These are phyloP conservation scores for Aspergillus nanangensis DNA, from an alignment of 495 filamentous ascomycete genomes.

Conservation along the genomic window DNA sequence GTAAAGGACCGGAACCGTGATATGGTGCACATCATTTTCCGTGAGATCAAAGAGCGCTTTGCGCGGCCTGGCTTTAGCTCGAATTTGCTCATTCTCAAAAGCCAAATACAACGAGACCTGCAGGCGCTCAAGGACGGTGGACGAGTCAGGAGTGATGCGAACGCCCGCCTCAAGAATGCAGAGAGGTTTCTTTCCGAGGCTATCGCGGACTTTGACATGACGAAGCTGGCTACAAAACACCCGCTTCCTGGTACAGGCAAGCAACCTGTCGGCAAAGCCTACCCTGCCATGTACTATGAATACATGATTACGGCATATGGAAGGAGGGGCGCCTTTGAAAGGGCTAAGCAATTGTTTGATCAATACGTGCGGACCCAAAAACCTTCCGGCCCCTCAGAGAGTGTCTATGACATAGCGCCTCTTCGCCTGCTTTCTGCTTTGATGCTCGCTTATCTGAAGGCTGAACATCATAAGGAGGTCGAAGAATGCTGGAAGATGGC, in stretches of 20 bases:
- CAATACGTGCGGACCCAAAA: slow-evolving; percentile 36
- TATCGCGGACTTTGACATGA: slow-evolving; percentile 23
- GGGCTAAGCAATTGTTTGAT: slow-evolving; percentile 53
- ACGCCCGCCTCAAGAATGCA: slow-evolving; percentile 25
- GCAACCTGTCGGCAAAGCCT: slow-evolving; percentile 25
- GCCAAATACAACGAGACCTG: slow-evolving; percentile 31
- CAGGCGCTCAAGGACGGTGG: slow-evolving; percentile 8
- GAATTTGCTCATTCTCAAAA: slow-evolving; percentile 42
- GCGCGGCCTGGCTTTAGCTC: slow-evolving; percentile 36
- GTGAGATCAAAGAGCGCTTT: slow-evolving; percentile 48
- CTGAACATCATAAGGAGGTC: slow-evolving; percentile 53
- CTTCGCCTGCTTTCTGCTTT: slow-evolving; percentile 57
- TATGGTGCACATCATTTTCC: slow-evolving; percentile 49
- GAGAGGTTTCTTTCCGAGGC: slow-evolving; percentile 32
- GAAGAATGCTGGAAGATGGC: slow-evolving; percentile 62
- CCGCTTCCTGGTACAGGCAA: slow-evolving; percentile 10
- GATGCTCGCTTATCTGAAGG: slow-evolving; percentile 57
- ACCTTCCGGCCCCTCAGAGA: slow-evolving; percentile 19
- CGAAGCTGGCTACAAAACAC: slow-evolving; percentile 20
- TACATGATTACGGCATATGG: slow-evolving; percentile 63
- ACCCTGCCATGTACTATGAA: slow-evolving; percentile 46
- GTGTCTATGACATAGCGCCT: slow-evolving; percentile 33
- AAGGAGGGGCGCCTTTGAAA: slow-evolving; percentile 46
- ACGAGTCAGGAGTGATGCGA: background rate
- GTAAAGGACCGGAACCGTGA: slow-evolving; percentile 42